phyloP scores from a whole-genome alignment of 2,329 filamentous ascomycete genomes.

The Xylariaceae sp. region DNA sequence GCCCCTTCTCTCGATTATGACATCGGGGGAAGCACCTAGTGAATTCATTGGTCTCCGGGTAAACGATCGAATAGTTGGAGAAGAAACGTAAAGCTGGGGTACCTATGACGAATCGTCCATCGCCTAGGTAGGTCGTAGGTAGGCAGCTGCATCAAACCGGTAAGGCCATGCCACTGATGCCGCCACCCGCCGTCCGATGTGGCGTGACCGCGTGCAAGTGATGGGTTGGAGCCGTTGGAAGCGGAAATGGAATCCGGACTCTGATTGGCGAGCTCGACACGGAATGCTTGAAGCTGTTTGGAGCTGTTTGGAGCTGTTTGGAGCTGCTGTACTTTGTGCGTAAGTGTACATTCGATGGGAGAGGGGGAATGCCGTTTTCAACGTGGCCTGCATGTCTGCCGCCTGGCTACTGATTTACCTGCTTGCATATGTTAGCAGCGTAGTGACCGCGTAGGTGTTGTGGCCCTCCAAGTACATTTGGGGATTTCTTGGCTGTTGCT shows the following conservation, averaged over 20 bases:
- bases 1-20: too few relatives aligned
- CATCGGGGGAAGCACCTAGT: too few relatives aligned
- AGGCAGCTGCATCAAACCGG: not conserved
- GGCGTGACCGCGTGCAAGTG: not conserved
- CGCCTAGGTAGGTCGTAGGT: not conserved
- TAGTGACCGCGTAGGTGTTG: constrained; percentile 5
- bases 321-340: not conserved
- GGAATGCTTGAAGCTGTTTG: not conserved
- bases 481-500: not conserved
- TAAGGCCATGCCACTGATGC: constrained; percentile 2
- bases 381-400: not conserved
- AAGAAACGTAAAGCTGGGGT: not conserved
- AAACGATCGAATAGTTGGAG: not conserved
- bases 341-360: not conserved
- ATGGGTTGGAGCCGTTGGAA: constrained; percentile 6
- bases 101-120: not conserved
- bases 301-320: too few relatives aligned
- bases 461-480: not conserved
- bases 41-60: not conserved
- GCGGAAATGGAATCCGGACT: constrained; percentile 1
- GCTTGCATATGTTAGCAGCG: too few relatives aligned
- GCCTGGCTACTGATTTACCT: too few relatives aligned
- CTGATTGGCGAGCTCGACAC: constrained; percentile 16
- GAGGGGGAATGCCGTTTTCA: not conserved
- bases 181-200: not conserved